A percentile compares a stretch with the other conserved stretches of the same genome.
These are phyloP conservation scores for Aspergillus felis DNA, from an alignment of 2,329 filamentous ascomycete genomes.

Conservation along the genomic window DNA sequence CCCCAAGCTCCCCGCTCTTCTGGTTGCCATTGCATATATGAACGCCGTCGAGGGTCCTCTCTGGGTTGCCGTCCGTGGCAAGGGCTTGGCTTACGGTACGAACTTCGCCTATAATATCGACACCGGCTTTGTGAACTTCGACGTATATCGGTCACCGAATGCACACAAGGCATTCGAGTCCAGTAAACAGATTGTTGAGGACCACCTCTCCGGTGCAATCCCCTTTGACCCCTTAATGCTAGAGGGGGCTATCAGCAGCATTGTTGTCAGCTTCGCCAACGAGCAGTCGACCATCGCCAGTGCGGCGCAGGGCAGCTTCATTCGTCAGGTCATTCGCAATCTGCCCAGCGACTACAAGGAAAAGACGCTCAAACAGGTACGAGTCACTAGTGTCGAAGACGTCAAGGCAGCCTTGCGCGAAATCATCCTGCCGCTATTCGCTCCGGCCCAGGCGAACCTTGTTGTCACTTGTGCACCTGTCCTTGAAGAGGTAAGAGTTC, in stretches of 20 bases:
- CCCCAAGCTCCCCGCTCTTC: conserved; percentile 72
- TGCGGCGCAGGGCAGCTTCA: conserved; percentile 79
- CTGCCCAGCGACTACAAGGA: conserved; percentile 74
- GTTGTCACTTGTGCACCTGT: conserved; percentile 83
- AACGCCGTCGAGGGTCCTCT: conserved; percentile 91
- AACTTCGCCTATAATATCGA: conserved; percentile 74
- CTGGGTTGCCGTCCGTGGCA: conserved; percentile 89
- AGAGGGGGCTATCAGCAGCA: conserved; percentile 84
- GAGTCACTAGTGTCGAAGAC: conserved; percentile 70
- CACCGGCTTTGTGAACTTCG: conserved; percentile 75
- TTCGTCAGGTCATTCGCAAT: conserved; percentile 72
- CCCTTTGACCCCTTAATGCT: conserved; percentile 76
- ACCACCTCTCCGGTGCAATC: conserved; percentile 67
- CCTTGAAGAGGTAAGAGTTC: conserved; percentile 70
- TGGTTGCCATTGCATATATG: conserved; percentile 87
- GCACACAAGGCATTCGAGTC: conserved; percentile 80
- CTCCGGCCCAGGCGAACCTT: conserved; percentile 74
- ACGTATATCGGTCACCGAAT: conserved; percentile 86
- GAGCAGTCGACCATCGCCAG: conserved; percentile 80
- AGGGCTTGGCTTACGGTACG: conserved; percentile 86
- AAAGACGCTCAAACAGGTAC: conserved; percentile 70
- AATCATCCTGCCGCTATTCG: conserved; percentile 75
- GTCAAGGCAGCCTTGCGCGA: conserved; percentile 71
- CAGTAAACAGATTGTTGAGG: conserved; percentile 68
- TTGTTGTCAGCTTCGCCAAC: conserved; percentile 82